Base-by-base conservation (phyloP, 2,329 filamentous ascomycete genomes). In the Colletotrichum euphorbiae region DNA sequence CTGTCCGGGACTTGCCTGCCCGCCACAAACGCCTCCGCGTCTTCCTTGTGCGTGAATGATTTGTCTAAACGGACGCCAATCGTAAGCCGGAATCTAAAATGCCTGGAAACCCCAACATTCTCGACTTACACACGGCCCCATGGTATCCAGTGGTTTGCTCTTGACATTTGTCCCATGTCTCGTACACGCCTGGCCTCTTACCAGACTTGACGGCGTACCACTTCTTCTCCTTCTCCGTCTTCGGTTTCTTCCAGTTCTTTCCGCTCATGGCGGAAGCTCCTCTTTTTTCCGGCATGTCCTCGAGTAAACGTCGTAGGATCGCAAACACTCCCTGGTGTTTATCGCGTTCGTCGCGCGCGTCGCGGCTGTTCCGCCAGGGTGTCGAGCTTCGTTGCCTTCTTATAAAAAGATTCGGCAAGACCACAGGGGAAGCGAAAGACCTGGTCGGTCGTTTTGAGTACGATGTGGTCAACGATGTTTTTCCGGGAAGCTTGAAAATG, bases 21-120 rank as follows among this genome's bases (percentile, higher is more conserved):
- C 1, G 85, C 88, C 28, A 93, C 84, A 76, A 93, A 98, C 2
- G 88, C 89, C 74, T 92, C 87, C n/a, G 95, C 95, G 68, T 97
- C 93, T 70, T 90, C 86, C 67, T 85, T 82, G 0, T 86, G 89
- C 9, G 84, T 80, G 76, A 97, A 98, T 1, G 91, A 93, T 81
- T 96, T 95, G 83, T 92, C 93, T 96, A 69, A 28, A 45, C 21
- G 43, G 55, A 59, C 43, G 38, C 17, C 21, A 3, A n/a, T 11
- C 15, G 36, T 64, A 21, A 68, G 58, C 33, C n/a, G 36, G 45
- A 15, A 9, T 42, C 8, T 12, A 36, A 19, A 45, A 2, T 15
- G 46, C 7, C 7, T 12, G 31, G 40, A 33, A n/a, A n/a, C 46
- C 21, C 21, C 3, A 40, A 24, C 5, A 15, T 7, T n/a, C 21